Conservation (phyloP, 228 moss, liverwort and hornwort genomes). For the Sphagnum magellanicum region DNA sequence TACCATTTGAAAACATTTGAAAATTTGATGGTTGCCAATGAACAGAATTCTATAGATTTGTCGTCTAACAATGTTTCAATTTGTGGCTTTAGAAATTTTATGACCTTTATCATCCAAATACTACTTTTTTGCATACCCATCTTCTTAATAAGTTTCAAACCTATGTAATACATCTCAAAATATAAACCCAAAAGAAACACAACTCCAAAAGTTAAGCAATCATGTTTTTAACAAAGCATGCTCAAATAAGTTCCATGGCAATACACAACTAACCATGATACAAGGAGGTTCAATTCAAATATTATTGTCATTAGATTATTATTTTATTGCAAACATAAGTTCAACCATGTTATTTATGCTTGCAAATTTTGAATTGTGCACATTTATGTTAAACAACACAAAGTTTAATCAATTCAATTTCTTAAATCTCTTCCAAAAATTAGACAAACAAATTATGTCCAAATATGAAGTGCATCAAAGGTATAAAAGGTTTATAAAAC, state of each 20-base stretch:
- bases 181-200: not conserved
- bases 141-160: not conserved
- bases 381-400: not conserved
- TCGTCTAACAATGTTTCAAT: slow-evolving; percentile 50
- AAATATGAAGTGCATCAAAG: not conserved
- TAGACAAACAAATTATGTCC: not conserved
- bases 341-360: slow-evolving; percentile 97
- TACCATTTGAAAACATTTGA: no score
- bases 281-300: slow-evolving; percentile 77
- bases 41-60: no score
- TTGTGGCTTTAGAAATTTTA: slow-evolving; percentile 78
- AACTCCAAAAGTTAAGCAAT: no score
- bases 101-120: slow-evolving; percentile 98
- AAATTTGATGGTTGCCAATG: no score
- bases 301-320: slow-evolving; percentile 85
- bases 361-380: slow-evolving; percentile 18
- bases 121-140: slow-evolving; percentile 31
- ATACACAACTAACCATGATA: slow-evolving; percentile 58
- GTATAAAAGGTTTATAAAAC: not conserved
- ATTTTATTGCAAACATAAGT: slow-evolving; percentile 90
- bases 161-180: not conserved
- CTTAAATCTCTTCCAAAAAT: not conserved
- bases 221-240: not conserved
- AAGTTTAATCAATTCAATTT: not conserved
- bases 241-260: not conserved